Percentiles rank a stretch among this genome's conserved stretches.
These are phyloP conservation scores for Trypanosoma platydactyli DNA, from an alignment of 208 protist genomes.

Conservation along the genomic window DNA sequence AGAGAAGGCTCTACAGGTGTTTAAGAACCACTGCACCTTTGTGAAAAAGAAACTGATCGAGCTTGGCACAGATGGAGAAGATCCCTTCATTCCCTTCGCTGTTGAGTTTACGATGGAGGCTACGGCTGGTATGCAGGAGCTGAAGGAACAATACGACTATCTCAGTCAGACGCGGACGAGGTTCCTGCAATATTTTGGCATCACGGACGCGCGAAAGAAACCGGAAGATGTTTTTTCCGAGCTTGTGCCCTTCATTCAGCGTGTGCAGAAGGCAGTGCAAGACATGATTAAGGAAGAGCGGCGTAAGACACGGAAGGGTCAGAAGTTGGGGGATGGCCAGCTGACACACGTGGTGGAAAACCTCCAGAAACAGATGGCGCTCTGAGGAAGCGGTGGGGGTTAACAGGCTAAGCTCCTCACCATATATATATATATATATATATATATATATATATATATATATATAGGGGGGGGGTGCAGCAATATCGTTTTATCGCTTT, in stretches of 20 bases:
- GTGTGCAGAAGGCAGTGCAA: conserved; percentile 20
- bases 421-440: conserved; percentile 9
- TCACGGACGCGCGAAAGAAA: conserved; percentile 18
- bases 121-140: conserved; percentile 16
- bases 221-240: conserved; percentile 37
- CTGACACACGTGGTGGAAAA: conserved; percentile 30
- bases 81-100: conserved; percentile 38
- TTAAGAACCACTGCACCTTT: conserved; percentile 30
- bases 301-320: conserved; percentile 26
- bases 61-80: conserved; percentile 31
- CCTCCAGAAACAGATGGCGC: conserved; percentile 27
- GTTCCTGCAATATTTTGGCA: conserved; percentile 31
- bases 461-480: not conserved
- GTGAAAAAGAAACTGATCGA: conserved; percentile 35
- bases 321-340: conserved; percentile 33
- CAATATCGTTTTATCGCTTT: conserved; percentile 3
- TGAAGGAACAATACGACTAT: conserved; percentile 21
- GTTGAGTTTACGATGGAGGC: conserved; percentile 31
- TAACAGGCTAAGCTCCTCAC: too few species aligned
- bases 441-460: conserved; percentile 4
- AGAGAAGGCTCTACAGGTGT: conserved; percentile 27
- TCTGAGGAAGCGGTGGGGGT: conserved; percentile 1
- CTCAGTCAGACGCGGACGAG: conserved; percentile 22
- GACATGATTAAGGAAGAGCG: conserved; percentile 30
- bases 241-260: conserved; percentile 32